Conservation (phyloP, 2,329 filamentous ascomycete species). For the Fusarium brachygibbosum region DNA sequence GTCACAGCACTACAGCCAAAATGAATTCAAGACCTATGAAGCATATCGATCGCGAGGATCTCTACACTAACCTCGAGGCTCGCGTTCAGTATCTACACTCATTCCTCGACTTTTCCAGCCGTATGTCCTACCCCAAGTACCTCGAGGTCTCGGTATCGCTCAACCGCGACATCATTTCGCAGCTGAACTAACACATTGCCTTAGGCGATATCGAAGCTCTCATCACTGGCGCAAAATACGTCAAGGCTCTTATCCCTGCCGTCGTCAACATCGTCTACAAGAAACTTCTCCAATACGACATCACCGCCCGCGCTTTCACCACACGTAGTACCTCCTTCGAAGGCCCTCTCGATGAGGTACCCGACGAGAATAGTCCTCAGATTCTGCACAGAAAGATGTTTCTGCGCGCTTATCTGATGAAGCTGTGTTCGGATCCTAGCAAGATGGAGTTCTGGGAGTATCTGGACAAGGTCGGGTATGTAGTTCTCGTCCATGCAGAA, state of each 20-base stretch:
- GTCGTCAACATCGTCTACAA: slow-evolving; percentile 88
- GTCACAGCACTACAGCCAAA: slow-evolving; percentile 5
- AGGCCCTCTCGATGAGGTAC: slow-evolving; percentile 73
- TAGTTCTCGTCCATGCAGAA: slow-evolving; percentile 23
- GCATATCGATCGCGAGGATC: slow-evolving; percentile 77
- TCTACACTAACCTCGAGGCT: slow-evolving; percentile 78
- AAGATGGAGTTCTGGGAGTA: slow-evolving; percentile 87
- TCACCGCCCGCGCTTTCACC: slow-evolving; percentile 82
- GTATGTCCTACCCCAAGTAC: slow-evolving; percentile 60
- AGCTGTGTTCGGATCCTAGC: slow-evolving; percentile 80
- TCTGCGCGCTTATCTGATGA: slow-evolving; percentile 78
- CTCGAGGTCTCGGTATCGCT: background rate
- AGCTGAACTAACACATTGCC: slow-evolving; percentile 18
- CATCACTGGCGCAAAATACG: slow-evolving; percentile 77
- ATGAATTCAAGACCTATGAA: slow-evolving; percentile 58
- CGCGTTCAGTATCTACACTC: slow-evolving; percentile 80
- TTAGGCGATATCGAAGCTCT: slow-evolving; percentile 80
- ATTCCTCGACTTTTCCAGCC: slow-evolving; percentile 80
- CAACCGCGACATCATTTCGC: background rate
- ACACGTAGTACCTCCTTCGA: slow-evolving; percentile 74
- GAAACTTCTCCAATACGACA: slow-evolving; percentile 84
- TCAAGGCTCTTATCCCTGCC: slow-evolving; percentile 84
- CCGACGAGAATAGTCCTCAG: slow-evolving; percentile 78
- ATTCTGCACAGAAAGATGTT: slow-evolving; percentile 85
- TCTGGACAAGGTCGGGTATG: slow-evolving; percentile 83